Conservation (phyloP, 768 basidiomycete species). For the Terana coerulea region DNA sequence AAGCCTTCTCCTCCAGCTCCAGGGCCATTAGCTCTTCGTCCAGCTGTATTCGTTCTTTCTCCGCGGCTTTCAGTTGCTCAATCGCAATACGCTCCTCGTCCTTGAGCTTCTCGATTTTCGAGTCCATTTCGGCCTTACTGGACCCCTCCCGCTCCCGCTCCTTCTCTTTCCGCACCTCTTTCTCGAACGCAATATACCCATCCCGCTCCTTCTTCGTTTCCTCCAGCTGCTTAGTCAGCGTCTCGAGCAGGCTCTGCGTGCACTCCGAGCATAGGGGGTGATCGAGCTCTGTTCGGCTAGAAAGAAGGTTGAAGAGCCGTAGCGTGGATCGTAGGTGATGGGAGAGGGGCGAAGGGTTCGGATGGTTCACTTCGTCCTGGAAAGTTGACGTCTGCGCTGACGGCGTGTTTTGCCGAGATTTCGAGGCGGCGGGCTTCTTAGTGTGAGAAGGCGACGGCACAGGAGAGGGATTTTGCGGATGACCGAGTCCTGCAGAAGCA, state of each 20-base stretch:
- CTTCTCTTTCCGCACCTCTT: constrained; percentile 77
- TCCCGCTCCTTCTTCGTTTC: constrained; percentile 91
- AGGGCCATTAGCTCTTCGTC: constrained; percentile 67
- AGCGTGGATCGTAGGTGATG: constrained; percentile 74
- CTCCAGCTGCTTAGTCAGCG: constrained; percentile 77
- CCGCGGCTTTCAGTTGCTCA: constrained; percentile 71
- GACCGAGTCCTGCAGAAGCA: constrained; percentile 82
- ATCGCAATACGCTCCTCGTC: constrained; percentile 64
- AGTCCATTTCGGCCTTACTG: constrained; percentile 62
- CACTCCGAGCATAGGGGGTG: constrained; percentile 97
- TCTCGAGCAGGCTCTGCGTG: constrained; percentile 73
- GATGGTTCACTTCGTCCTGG: constrained; percentile 47
- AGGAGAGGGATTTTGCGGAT: constrained; percentile 61
- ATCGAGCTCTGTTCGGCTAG: constrained; percentile 75
- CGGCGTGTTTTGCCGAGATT: constrained; percentile 28
- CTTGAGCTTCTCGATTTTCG: constrained; percentile 69
- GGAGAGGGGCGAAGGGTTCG: constrained; percentile 69
- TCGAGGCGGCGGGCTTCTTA: constrained; percentile 41
- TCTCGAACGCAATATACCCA: constrained; percentile 91
- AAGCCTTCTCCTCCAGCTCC: constrained; percentile 70
- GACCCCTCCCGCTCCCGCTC: constrained; percentile 64
- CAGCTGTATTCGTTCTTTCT: constrained; percentile 72
- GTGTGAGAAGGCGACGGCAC: constrained; percentile 37
- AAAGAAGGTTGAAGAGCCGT: constrained; percentile 72
- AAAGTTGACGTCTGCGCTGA: constrained; percentile 24